Base-by-base conservation (phyloP, 305 asterid species). In the Striga hermonthica region DNA sequence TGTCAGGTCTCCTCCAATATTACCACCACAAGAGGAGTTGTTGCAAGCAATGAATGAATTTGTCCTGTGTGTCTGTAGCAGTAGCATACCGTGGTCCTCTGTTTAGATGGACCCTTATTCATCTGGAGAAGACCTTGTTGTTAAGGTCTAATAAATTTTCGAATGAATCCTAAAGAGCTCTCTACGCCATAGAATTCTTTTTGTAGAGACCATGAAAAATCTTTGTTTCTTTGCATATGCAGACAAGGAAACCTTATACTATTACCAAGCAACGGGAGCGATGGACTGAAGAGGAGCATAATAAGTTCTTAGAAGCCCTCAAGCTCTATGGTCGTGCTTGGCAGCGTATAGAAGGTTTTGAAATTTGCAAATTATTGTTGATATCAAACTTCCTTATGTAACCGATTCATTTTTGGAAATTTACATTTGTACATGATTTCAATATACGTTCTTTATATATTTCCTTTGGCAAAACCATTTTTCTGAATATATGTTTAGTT, bases 201-300 rank as follows among this genome's bases (percentile, higher is more conserved):
- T 16, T 45, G 31, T 62, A 41, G 58, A 62, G 67, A 62, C 44
- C 54, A 47, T 73, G 38, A 58, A 50, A 28, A 22, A 22, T 22
- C 31, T 22, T 22, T 65, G 68, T 49, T 5, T 68, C 57, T 48
- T 64, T 54, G 57, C 13, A 16, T 58, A 78, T 70, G 68, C 88
- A 92, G 98, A 72, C 89, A 41, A 86, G 98, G 86, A 92, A 92
- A 62, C 98, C 98, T 13, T 92, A 92, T 69, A 92, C 98, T 31
- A 89, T 92, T 57, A 86, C 97, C 45, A 92, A 92, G 85, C 98
- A 92, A 79, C 95, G 97, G 8, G 97, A 92, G 73, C 82, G 95
- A 68, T 89, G 96, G 98, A 92, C 96, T 8, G 96, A 89, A 77
- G 98, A 87, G 90, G 97, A 92, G 79, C 97, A 92, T 71, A 84